These are phyloP conservation scores for Phytophthora lateralis DNA, from an alignment of 352 stramenopile genomes.

Conservation along the genomic window DNA sequence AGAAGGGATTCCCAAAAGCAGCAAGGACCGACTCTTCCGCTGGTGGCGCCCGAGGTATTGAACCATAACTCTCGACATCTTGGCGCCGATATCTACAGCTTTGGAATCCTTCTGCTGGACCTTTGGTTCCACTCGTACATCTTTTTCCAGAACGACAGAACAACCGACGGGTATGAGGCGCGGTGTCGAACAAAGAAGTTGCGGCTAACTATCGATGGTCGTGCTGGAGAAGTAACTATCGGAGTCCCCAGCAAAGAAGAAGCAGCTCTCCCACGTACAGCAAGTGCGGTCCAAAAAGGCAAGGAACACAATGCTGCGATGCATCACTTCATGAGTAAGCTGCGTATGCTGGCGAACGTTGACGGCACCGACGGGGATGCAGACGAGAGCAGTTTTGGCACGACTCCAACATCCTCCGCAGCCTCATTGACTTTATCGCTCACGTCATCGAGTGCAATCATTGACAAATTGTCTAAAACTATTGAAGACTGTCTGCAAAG, in stretches of 20 bases:
- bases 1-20: conserved; percentile 11
- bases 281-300: conserved; percentile 26
- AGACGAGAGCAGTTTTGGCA: conserved; percentile 52
- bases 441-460: conserved; percentile 38
- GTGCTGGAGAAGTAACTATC: conserved; percentile 17
- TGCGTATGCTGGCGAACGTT: conserved; percentile 47
- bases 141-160: conserved; percentile 36
- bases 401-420: conserved; percentile 44
- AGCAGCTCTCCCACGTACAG: conserved; percentile 25
- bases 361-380: conserved; percentile 29
- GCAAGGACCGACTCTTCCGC: conserved; percentile 36
- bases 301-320: conserved; percentile 47
- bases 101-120: conserved; percentile 60
- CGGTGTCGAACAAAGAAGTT: conserved; percentile 23
- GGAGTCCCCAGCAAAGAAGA: conserved; percentile 11
- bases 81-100: conserved; percentile 61
- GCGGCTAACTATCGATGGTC: conserved; percentile 20
- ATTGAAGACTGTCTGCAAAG: conserved; percentile 69
- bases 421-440: conserved; percentile 37
- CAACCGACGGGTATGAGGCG: conserved; percentile 20
- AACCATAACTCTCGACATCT: conserved; percentile 39
- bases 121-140: conserved; percentile 62
- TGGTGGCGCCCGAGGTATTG: conserved; percentile 57
- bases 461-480: conserved; percentile 49
- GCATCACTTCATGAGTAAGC: conserved; percentile 55